Evolutionary conservation across 1,139 yeast species (phyloP).

Genomic region (Taphrina populina): DNA sequence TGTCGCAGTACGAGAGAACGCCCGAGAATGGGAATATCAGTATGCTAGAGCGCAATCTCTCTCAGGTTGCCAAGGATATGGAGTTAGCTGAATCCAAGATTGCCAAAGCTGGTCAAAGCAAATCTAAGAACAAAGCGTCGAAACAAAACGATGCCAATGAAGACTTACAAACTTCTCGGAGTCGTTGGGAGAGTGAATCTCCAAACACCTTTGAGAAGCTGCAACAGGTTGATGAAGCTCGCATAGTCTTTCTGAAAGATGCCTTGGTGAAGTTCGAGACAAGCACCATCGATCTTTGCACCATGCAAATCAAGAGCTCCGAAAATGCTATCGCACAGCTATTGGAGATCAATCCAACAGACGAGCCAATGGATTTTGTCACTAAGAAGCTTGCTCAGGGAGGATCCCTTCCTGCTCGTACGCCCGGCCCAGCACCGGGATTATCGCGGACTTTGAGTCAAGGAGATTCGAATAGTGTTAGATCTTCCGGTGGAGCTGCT

Average conservation of each 20-base stretch:
- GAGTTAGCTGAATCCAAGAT: constrained; percentile 22
- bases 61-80: constrained; percentile 11
- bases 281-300: constrained; percentile 46
- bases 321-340: constrained; percentile 69
- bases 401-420: not conserved
- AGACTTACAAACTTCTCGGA: constrained; percentile 38
- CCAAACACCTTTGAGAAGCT: constrained; percentile 74
- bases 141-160: constrained; percentile 29
- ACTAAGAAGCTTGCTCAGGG: constrained; percentile 44
- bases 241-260: constrained; percentile 67
- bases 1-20: constrained; percentile 23
- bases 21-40: constrained; percentile 25
- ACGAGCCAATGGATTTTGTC: constrained; percentile 59
- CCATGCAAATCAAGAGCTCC: constrained; percentile 47
- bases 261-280: constrained; percentile 70
- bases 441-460: constrained; percentile 14
- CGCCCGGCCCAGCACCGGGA: not conserved
- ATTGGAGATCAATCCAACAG: constrained; percentile 59
- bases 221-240: constrained; percentile 67
- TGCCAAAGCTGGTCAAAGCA: constrained; percentile 20
- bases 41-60: constrained; percentile 24
- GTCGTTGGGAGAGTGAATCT: constrained; percentile 69
- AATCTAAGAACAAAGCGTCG: constrained; percentile 24
- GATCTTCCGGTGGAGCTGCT: constrained; percentile 29
- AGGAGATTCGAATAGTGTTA: constrained; percentile 22